Base-by-base conservation (phyloP, 129 eudicot species). In the Apium graveolens region DNA sequence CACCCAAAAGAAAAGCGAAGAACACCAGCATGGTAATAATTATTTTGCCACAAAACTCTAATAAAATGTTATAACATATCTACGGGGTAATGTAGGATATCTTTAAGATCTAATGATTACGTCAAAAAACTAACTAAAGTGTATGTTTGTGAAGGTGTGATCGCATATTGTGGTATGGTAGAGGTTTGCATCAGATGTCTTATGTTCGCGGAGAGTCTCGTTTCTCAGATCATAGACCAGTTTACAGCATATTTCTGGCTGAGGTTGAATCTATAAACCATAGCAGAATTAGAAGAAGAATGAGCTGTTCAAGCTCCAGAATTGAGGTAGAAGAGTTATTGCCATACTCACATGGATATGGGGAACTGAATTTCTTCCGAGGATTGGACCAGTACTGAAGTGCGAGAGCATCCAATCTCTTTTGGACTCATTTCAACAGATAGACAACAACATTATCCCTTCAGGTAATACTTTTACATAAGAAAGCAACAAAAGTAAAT, bases 11-110 rank as follows among this genome's bases (percentile, higher is more conserved):
- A 90, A 82, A 95, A 95, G 83, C 91, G 97, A 79, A 84, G 98
- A 85, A 95, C 97, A 44, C 98, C 98, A n/a, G 99, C 99, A 84
- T 96, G 99, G 99, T 91, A 91, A 89, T 76, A 21, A 66, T 66
- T 31, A 35, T 41, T 80, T 44, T 0, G 32, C 68, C 16, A 60
- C 68, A 26, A 26, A 60, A 26, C 6, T 60, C 16, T 60, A n/a
- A 60, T 26, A 9, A n/a, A 57, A 24, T n/a, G 66, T 57, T n/a
- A 10, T 24, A 5, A n/a, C 68, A 60, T 10, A 60, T 57, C 31
- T 60, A 60, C 0, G 16, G 17, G 26, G 32, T 26, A 57, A 12
- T 0, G 5, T 57, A 8, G 24, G 44, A 46, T 13, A n/a, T 42
- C 49, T 24, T 44, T 73, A 51, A 80, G 55, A 78, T 49, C 18